Evolutionary conservation across 1,284 basidiomycete species (phyloP).

Genomic region (Microbotryum violaceum): DNA sequence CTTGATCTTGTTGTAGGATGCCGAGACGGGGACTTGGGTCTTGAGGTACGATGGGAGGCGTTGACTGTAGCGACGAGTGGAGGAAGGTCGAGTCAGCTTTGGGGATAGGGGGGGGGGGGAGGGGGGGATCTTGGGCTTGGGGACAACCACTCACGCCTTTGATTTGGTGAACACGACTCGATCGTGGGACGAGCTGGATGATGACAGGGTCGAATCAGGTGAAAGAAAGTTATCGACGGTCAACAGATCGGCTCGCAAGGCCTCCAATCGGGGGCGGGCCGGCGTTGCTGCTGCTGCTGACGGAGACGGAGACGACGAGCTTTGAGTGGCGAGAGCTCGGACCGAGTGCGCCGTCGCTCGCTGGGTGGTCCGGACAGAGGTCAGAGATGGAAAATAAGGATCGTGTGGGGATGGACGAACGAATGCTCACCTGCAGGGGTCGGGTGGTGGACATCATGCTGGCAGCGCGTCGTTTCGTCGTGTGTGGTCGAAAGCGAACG

Average conservation of each 20-base stretch:
- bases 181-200: constrained; percentile 40
- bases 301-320: constrained; percentile 6
- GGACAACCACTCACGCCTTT: constrained; percentile 51
- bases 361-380: no score
- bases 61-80: constrained; percentile 49
- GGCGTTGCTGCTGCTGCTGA: constrained; percentile 12
- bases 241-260: constrained; percentile 59
- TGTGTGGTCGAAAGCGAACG: no score
- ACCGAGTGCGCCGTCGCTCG: not conserved
- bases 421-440: no score
- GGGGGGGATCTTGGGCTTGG: not conserved
- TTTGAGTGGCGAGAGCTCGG: constrained; percentile 25
- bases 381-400: no score
- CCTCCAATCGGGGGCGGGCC: constrained; percentile 42
- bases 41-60: constrained; percentile 88
- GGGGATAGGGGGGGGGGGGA: not conserved
- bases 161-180: constrained; percentile 71
- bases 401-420: no score
- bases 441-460: no score
- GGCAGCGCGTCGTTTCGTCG: no score
- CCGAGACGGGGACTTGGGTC: constrained; percentile 70
- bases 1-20: constrained; percentile 86
- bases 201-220: constrained; percentile 45
- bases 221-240: constrained; percentile 78
- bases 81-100: not conserved